Conservation (phyloP, 2,329 filamentous ascomycete species). For the Botrytis fragariae region DNA sequence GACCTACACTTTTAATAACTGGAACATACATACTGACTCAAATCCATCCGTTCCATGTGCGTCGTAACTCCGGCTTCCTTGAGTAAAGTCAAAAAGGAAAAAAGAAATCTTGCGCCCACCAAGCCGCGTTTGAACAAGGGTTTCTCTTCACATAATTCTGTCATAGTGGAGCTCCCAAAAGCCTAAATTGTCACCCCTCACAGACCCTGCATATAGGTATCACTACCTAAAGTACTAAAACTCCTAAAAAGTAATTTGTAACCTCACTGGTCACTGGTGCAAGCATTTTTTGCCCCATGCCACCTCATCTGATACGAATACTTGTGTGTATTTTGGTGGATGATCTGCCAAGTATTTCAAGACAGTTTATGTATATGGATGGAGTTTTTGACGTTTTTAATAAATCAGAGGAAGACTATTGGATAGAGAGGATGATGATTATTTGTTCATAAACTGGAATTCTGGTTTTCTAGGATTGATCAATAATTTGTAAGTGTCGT, state of each 20-base stretch:
- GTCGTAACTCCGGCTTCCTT: background rate
- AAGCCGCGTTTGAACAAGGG: conserved; percentile 14
- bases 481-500: background rate
- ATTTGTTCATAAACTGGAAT: background rate
- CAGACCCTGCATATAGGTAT: conserved; percentile 19
- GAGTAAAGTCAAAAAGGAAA: conserved; percentile 1
- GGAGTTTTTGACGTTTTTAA: background rate
- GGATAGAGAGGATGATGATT: background rate
- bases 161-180: conserved; percentile 13
- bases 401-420: background rate
- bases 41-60: conserved; percentile 8
- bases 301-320: conserved; percentile 30
- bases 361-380: background rate
- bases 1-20: conserved; percentile 8
- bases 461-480: background rate
- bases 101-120: conserved; percentile 9
- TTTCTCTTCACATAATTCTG: conserved; percentile 1
- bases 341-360: conserved; percentile 5
- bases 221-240: background rate
- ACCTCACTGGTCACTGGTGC: background rate
- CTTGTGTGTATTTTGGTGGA: conserved; percentile 25
- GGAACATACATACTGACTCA: background rate
- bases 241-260: background rate
- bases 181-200: conserved; percentile 12
- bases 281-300: conserved; percentile 7